Evolutionary conservation across 179 eudicot genomes (phyloP).

Genomic region (Vitellaria paradoxa): DNA sequence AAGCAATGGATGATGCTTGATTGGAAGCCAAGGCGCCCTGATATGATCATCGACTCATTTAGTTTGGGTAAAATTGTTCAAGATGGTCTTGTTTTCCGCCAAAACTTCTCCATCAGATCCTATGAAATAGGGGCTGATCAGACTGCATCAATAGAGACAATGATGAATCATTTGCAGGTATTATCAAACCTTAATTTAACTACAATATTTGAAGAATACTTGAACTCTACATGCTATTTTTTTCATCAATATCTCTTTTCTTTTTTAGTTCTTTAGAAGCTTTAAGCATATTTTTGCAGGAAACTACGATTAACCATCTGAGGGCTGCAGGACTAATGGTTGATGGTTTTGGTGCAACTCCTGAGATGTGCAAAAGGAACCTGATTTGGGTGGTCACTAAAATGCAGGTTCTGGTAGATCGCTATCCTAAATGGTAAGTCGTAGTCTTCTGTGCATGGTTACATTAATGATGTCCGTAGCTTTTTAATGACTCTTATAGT

Average conservation of each 20-base stretch:
- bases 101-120: constrained; percentile 84
- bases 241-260: not conserved
- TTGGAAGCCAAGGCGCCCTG: constrained; percentile 91
- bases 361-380: constrained; percentile 85
- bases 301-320: constrained; percentile 94
- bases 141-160: constrained; percentile 89
- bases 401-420: constrained; percentile 89
- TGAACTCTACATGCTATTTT: not conserved
- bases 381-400: constrained; percentile 90
- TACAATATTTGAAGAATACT: not conserved
- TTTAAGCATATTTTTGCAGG: constrained; percentile 43
- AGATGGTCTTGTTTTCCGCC: constrained; percentile 82
- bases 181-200: not conserved
- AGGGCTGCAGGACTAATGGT: constrained; percentile 75
- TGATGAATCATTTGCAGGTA: constrained; percentile 98
- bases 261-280: not conserved
- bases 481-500: not conserved
- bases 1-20: constrained; percentile 99
- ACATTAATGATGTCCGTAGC: not conserved
- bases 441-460: not conserved
- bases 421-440: constrained; percentile 89
- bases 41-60: constrained; percentile 74
- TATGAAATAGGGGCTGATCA: constrained; percentile 98
- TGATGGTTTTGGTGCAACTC: constrained; percentile 96
- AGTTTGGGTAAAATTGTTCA: constrained; percentile 84